A percentile compares a stretch with the other conserved stretches of the same genome.
phyloP scores from a whole-genome alignment of 768 basidiomycete species.

The Trametes maxima region DNA sequence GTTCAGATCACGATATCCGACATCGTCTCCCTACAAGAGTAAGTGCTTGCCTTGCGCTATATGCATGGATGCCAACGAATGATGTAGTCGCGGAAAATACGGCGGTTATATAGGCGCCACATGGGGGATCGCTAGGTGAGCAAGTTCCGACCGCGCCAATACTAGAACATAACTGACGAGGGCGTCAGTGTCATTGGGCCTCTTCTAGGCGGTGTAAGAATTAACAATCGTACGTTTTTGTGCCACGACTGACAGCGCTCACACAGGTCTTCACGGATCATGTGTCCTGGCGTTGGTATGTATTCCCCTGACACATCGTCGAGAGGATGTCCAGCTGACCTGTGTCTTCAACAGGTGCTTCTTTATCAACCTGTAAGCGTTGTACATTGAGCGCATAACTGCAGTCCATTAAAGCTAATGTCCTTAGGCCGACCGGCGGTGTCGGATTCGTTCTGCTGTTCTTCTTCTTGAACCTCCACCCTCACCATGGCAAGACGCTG shows the following conservation, averaged over 20 bases:
- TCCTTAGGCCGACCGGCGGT: slow-evolving; percentile 71
- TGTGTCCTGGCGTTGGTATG: slow-evolving; percentile 77
- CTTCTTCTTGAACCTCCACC: slow-evolving; percentile 79
- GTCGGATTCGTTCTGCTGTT: slow-evolving; percentile 63
- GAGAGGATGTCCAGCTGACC: not conserved
- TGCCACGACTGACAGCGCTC: not conserved
- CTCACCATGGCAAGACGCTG: slow-evolving; percentile 60
- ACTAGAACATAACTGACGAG: not conserved
- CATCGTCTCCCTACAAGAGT: slow-evolving; percentile 82
- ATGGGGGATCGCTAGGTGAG: slow-evolving; percentile 67
- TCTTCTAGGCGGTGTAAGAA: slow-evolving; percentile 76
- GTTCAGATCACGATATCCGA: slow-evolving; percentile 81
- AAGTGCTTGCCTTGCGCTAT: slow-evolving; percentile 28
- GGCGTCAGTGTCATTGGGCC: slow-evolving; percentile 65
- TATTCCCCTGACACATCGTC: not conserved
- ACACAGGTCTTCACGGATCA: slow-evolving; percentile 69
- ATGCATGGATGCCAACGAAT: not conserved
- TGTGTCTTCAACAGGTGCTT: slow-evolving; percentile 54
- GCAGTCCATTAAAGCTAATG: slow-evolving; percentile 1
- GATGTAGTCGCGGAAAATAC: slow-evolving; percentile 70
- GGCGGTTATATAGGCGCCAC: slow-evolving; percentile 76
- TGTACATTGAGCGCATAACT: not conserved
- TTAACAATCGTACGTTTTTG: not conserved
- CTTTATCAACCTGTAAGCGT: slow-evolving; percentile 65
- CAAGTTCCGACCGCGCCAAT: not conserved